Percentiles rank a stretch among this genome's conserved stretches.
These are phyloP conservation scores for Lachancea thermotolerans DNA, from an alignment of 805 yeast genomes.

Conservation along the genomic window DNA sequence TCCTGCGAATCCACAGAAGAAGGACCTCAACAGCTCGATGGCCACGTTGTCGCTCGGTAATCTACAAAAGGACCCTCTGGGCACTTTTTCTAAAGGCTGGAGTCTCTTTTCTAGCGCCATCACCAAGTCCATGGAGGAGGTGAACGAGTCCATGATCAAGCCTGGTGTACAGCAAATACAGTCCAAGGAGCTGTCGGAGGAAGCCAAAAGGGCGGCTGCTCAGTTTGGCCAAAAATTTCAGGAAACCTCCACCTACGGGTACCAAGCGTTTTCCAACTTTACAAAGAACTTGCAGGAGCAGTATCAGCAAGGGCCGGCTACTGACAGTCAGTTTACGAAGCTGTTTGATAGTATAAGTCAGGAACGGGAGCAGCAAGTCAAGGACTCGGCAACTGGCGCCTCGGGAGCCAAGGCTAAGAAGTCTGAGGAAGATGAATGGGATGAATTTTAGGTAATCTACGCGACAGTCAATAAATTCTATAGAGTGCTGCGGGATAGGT, in stretches of 20 bases:
- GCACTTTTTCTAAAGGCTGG: constrained; percentile 92
- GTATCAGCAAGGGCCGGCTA: constrained; percentile 32
- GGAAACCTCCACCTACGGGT: constrained; percentile 75
- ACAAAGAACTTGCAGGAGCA: constrained; percentile 39
- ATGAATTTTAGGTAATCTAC: constrained; percentile 35
- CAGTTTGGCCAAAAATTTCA: constrained; percentile 94
- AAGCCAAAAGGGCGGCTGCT: constrained; percentile 88
- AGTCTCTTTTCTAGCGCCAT: constrained; percentile 84
- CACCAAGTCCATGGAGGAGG: constrained; percentile 75
- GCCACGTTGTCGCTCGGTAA: constrained; percentile 55
- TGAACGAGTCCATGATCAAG: constrained; percentile 79
- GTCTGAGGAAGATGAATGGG: constrained; percentile 25
- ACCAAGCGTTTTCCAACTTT: constrained; percentile 55
- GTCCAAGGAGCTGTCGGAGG: constrained; percentile 62
- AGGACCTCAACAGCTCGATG: constrained; percentile 15
- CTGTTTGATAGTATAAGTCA: constrained; percentile 47
- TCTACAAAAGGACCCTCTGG: constrained; percentile 77
- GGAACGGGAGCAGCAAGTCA: neutral
- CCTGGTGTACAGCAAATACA: constrained; percentile 82
- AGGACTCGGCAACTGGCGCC: neutral
- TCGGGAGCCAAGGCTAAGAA: constrained; percentile 10
- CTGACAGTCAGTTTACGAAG: constrained; percentile 19
- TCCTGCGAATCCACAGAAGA: constrained; percentile 34
- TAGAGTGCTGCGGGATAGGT: neutral
- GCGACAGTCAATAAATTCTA: neutral